A percentile compares a stretch with the other conserved stretches of the same genome.
These are phyloP conservation scores for Oryza glaberrima DNA, from an alignment of 176 grass and related monocot genomes.

Conservation along the genomic window DNA sequence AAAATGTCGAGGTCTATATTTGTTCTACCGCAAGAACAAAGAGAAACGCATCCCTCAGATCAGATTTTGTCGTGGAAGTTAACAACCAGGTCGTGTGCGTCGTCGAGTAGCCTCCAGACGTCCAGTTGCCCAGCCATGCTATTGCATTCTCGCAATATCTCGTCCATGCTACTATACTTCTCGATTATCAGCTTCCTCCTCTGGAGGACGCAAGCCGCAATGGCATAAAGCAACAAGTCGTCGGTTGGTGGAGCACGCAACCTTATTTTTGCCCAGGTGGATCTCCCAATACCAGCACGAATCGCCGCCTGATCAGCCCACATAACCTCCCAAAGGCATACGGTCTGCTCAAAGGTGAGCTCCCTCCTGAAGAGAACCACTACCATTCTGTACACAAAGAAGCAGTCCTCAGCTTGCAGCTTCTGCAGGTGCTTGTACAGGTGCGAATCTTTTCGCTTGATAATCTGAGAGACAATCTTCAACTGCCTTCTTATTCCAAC, in stretches of 20 bases:
- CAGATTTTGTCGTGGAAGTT: conserved; percentile 94
- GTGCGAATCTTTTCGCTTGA: conserved; percentile 88
- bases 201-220: conserved; percentile 90
- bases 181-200: conserved; percentile 92
- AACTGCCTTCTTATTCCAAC: conserved; percentile 83
- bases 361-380: conserved; percentile 94
- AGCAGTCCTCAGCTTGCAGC: conserved; percentile 97
- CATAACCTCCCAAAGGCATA: conserved; percentile 96
- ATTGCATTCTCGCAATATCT: conserved; percentile 92
- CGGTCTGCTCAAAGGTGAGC: conserved; percentile 85
- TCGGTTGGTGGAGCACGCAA: conserved; percentile 83
- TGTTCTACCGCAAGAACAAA: neutral
- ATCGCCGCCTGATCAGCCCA: conserved; percentile 97
- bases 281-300: conserved; percentile 70
- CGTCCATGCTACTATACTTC: conserved; percentile 96
- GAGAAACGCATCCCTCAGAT: conserved; percentile 41
- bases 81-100: conserved; percentile 88
- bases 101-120: conserved; percentile 92
- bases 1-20: conserved; percentile 4
- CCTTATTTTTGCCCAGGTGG: conserved; percentile 83
- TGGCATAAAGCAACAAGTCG: conserved; percentile 86
- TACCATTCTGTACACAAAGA: conserved; percentile 99
- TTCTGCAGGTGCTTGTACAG: conserved; percentile 91
- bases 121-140: conserved; percentile 88
- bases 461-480: conserved; percentile 95